Percentiles rank a stretch among this genome's conserved stretches.
phyloP scores from a whole-genome alignment of 2,329 filamentous ascomycete species.

The Ophiocordyceps camponoti-floridani region DNA sequence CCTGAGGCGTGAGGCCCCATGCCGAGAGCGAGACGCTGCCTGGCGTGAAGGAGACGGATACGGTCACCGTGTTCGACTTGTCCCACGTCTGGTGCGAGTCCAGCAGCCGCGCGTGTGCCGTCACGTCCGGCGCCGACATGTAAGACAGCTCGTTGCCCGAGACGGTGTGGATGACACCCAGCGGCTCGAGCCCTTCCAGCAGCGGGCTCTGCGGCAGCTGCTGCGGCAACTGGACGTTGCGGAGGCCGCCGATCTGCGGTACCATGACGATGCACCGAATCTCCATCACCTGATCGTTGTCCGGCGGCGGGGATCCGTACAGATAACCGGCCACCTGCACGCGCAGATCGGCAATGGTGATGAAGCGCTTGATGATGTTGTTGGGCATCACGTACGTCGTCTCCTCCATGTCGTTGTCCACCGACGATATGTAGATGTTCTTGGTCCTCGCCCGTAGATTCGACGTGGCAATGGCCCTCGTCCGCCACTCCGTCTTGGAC shows the following conservation, averaged over 20 bases:
- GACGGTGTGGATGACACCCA: constrained; percentile 89
- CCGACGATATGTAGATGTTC: constrained; percentile 96
- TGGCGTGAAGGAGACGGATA: constrained; percentile 91
- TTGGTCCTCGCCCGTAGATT: constrained; percentile 88
- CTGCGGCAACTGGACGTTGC: constrained; percentile 79
- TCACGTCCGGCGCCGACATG: constrained; percentile 91
- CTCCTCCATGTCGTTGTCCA: constrained; percentile 79
- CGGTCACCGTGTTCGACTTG: constrained; percentile 75
- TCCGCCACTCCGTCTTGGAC: constrained; percentile 98
- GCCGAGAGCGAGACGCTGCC: constrained; percentile 89
- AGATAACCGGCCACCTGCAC: constrained; percentile 94
- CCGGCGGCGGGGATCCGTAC: constrained; percentile 79
- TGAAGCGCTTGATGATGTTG: constrained; percentile 96
- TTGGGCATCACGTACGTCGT: constrained; percentile 98
- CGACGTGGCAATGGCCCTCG: constrained; percentile 85
- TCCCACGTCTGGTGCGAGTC: constrained; percentile 52
- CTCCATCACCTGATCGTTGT: constrained; percentile 95
- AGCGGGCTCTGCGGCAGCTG: constrained; percentile 85
- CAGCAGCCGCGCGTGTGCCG: constrained; percentile 80
- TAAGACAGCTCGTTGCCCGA: constrained; percentile 90
- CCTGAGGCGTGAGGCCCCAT: constrained; percentile 79
- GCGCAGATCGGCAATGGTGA: constrained; percentile 87
- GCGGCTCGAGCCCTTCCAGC: constrained; percentile 68
- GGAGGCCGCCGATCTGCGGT: constrained; percentile 84
- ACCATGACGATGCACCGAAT: constrained; percentile 94